Evolutionary conservation across 1,284 basidiomycete genomes (phyloP).

Genomic region (Lentinus polychrous): DNA sequence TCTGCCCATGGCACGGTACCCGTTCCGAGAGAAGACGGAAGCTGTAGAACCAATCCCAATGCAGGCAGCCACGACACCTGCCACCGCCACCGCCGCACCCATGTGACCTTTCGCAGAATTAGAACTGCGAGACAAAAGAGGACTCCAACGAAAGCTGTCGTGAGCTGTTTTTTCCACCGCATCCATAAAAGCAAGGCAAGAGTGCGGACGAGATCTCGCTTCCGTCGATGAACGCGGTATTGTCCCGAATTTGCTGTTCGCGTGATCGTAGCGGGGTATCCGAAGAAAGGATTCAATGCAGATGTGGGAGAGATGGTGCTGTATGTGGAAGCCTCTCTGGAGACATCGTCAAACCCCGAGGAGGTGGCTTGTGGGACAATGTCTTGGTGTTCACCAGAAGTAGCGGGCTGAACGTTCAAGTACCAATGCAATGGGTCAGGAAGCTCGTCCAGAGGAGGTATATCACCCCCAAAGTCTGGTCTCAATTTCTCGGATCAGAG

Average conservation of each 20-base stretch:
- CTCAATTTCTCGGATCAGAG: not conserved
- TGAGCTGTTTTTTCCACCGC: constrained; percentile 45
- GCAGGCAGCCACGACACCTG: not conserved
- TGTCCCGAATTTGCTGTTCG: constrained; percentile 32
- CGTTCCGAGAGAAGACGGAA: not conserved
- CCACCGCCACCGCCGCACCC: constrained; percentile 8
- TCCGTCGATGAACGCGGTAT: constrained; percentile 56
- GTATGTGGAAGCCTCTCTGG: constrained; percentile 2
- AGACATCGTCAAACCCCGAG: not conserved
- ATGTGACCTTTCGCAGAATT: constrained; percentile 9
- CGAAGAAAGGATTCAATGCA: constrained; percentile 71
- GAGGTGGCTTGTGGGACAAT: constrained; percentile 1
- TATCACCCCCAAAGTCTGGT: constrained; percentile 55
- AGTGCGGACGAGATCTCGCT: constrained; percentile 64
- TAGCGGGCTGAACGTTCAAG: not conserved
- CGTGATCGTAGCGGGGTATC: constrained; percentile 50
- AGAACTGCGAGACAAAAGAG: constrained; percentile 11
- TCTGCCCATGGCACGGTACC: not conserved
- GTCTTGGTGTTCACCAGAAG: not conserved
- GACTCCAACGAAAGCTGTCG: constrained; percentile 24
- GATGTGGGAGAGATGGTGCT: constrained; percentile 39
- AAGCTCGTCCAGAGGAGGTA: constrained; percentile 39
- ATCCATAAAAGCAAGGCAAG: constrained; percentile 61
- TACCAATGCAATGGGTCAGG: constrained; percentile 37
- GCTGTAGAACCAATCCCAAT: not conserved